Conservation (phyloP, 768 basidiomycete species). For the Russula vinacea region DNA sequence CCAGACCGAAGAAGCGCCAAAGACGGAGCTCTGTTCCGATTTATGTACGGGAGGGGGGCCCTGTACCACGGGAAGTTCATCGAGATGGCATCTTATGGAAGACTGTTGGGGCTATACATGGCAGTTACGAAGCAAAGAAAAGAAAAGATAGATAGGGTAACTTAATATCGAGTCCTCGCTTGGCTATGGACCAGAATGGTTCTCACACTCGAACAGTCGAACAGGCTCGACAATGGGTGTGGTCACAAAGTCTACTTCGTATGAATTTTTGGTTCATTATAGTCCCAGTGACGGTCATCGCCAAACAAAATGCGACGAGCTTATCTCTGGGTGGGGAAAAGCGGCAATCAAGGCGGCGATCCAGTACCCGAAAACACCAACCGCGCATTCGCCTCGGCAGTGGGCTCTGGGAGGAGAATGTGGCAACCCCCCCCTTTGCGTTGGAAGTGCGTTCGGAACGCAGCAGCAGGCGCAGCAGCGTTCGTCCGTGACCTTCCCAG, state of each 20-base stretch:
- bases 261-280: too few species aligned
- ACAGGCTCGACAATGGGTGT: slow-evolving; percentile 17
- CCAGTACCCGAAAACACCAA: slow-evolving; percentile 23
- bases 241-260: slow-evolving; percentile 16
- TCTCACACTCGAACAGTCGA: not conserved
- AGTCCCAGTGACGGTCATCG: slow-evolving; percentile 23
- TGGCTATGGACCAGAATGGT: not conserved
- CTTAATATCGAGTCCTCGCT: not conserved
- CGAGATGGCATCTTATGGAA: too few species aligned
- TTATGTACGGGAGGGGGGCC: too few species aligned
- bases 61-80: too few species aligned
- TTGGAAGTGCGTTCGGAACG: too few species aligned
- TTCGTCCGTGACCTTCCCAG: too few species aligned
- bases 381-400: slow-evolving; percentile 23
- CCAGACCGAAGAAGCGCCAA: too few species aligned
- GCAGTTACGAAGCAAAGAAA: too few species aligned
- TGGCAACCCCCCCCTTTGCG: slow-evolving; percentile 19
- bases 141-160: not conserved
- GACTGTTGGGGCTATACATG: too few species aligned
- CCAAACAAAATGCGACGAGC: slow-evolving; percentile 28
- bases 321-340: slow-evolving; percentile 26
- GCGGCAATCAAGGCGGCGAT: too few species aligned
- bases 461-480: not conserved
- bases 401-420: slow-evolving; percentile 13
- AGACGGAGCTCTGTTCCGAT: too few species aligned